Evolutionary conservation across 352 stramenopile genomes (phyloP), one percentile per base, ranked within the genome.

Genomic region (Pythium folliculosum): DNA sequence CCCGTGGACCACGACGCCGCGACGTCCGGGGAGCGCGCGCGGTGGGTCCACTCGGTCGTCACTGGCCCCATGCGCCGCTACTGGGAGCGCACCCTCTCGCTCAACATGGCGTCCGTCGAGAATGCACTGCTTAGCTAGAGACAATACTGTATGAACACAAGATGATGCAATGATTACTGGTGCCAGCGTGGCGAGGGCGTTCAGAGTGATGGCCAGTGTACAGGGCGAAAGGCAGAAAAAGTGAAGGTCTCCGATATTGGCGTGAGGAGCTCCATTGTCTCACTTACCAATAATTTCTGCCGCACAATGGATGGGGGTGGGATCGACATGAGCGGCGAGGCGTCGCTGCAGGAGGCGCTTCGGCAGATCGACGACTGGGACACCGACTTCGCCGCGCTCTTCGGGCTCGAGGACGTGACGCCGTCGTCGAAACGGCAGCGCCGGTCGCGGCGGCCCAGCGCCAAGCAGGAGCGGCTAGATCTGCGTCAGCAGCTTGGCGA

Each of bases 21-120:
- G 10, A 30, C 30, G 19, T 10, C n/a, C 1, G 22, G 12, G 19
- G n/a, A 35, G 17, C 58, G 58, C 14, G 32, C 45, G 0, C 4
- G 22, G 30, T 64, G 58, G 58, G 45, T 64, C 32, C 25, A 64
- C 47, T 64, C 58, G 45, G 58, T 64, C 47, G 58, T 64, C n/a
- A 44, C 45, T 5, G 58, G 58, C 4, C 58, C 45, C 1, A 40
- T 64, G 58, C 58, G 19, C 12, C 7, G 27, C 7, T 35, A 64
- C 12, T 64, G 58, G 58, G 30, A 64, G 25, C 7, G 19, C 25
- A 48, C n/a, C 5, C 58, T 64, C 30, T 7, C 12, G 27, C 44
- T 25, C 27, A 64, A 64, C 19, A 21, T 64, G 17, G 5, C 45
- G 10, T 1, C n/a, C 43, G 44, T 64, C 14, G 58, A 64, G 55